Percentiles rank a stretch among this genome's conserved stretches.
These are phyloP conservation scores for Rostrohypoxylon terebratum DNA, from an alignment of 495 filamentous ascomycete genomes.

Conservation along the genomic window DNA sequence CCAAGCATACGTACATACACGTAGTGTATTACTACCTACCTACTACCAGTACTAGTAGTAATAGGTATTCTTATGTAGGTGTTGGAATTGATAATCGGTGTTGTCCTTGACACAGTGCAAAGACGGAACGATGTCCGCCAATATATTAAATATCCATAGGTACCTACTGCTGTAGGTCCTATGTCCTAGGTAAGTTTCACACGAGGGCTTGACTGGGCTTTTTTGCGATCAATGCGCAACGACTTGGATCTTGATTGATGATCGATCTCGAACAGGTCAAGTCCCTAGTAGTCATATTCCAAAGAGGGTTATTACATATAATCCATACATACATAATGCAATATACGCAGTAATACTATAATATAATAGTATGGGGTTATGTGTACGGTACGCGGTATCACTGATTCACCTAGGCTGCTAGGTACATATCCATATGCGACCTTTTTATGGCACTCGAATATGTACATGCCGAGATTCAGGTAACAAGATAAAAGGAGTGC, in stretches of 20 bases:
- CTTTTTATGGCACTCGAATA: neutral
- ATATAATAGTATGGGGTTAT: neutral
- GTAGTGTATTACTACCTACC: no score
- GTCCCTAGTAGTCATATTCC: constrained; percentile 6
- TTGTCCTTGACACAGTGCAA: constrained; percentile 18
- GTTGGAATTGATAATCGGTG: constrained; percentile 13
- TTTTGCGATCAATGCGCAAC: constrained; percentile 27
- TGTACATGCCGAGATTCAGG: constrained; percentile 10
- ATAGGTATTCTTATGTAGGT: no score
- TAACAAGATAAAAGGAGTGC: constrained; percentile 13
- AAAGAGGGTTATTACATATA: constrained; percentile 25
- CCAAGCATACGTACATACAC: neutral
- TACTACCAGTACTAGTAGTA: no score
- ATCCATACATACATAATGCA: neutral
- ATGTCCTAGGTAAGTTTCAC: constrained; percentile 5
- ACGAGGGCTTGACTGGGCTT: constrained; percentile 3
- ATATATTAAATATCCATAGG: constrained; percentile 24
- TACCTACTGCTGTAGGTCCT: no score
- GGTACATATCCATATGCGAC: no score
- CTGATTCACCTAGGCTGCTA: no score
- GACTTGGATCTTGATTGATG: constrained; percentile 43
- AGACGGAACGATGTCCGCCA: neutral
- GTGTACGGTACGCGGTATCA: constrained; percentile 12
- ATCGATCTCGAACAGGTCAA: constrained; percentile 42
- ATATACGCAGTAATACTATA: no score